These are phyloP conservation scores for Kwoniella dendrophila DNA, from an alignment of 768 basidiomycete genomes.

Conservation along the genomic window DNA sequence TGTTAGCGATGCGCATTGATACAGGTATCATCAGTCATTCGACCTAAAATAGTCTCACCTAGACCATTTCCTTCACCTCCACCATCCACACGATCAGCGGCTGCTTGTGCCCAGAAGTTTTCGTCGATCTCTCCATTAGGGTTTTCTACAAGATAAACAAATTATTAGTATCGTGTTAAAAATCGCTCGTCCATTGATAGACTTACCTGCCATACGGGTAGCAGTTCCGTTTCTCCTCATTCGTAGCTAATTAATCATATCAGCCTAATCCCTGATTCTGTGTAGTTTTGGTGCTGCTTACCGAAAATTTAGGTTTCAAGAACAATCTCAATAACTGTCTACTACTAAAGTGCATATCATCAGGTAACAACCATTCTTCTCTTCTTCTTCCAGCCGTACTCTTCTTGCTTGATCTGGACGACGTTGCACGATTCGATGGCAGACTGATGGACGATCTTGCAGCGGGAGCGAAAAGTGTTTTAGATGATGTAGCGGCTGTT, in stretches of 20 bases:
- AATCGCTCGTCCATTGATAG: no score
- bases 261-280: not conserved
- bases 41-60: not conserved
- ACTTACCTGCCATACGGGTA: conserved; percentile 58
- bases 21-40: not conserved
- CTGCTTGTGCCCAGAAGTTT: conserved; percentile 95
- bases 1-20: not conserved
- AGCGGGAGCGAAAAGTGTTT: conserved; percentile 50
- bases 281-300: conserved; percentile 57
- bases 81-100: conserved; percentile 70
- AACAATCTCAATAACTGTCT: conserved; percentile 87
- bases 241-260: conserved; percentile 64
- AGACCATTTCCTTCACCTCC: conserved; percentile 63
- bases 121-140: conserved; percentile 87
- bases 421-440: conserved; percentile 14
- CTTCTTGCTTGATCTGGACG: conserved; percentile 28
- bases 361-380: conserved; percentile 73
- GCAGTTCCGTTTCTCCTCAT: conserved; percentile 73
- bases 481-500: conserved; percentile 33
- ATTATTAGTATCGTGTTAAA: not conserved
- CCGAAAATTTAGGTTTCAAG: conserved; percentile 92
- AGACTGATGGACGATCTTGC: conserved; percentile 43
- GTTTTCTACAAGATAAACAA: conserved; percentile 57
- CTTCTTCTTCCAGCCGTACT: conserved; percentile 45
- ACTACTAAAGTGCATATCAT: conserved; percentile 97